A percentile compares a stretch with the other conserved stretches of the same genome.
Evolutionary conservation across 2,329 filamentous ascomycete species (phyloP).

Genomic region (Aspergillus sp.): DNA sequence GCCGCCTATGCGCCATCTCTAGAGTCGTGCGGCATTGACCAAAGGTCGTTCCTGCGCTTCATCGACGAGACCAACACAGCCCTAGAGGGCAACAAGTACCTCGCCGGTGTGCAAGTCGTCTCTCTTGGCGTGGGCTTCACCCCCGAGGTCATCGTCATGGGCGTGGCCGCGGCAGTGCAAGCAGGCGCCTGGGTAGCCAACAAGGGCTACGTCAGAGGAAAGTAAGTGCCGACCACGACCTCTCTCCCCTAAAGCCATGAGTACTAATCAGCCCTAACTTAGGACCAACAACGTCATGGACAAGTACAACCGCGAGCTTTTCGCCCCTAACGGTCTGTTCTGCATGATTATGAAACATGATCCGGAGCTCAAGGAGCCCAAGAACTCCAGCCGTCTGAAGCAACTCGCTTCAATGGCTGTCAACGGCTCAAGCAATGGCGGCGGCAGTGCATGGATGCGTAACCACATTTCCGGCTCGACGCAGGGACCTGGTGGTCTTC

Average conservation of each 20-base stretch:
- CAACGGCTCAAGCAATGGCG: too few relatives aligned
- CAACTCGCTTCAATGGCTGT: too few relatives aligned
- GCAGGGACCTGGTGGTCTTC: neutral
- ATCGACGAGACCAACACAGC: constrained; percentile 34
- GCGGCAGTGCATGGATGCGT: neutral
- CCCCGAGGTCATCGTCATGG: constrained; percentile 42
- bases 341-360: constrained; percentile 55
- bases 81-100: constrained; percentile 36
- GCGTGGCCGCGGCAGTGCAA: constrained; percentile 46
- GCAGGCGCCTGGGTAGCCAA: constrained; percentile 42
- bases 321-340: constrained; percentile 55
- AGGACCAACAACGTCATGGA: constrained; percentile 54
- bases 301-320: constrained; percentile 56
- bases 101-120: constrained; percentile 42
- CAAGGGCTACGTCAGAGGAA: constrained; percentile 23
- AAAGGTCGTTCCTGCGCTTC: constrained; percentile 27
- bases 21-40: neutral
- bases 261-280: neutral
- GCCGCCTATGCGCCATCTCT: constrained; percentile 2
- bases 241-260: neutral
- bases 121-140: constrained; percentile 39
- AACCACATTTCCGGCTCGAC: neutral
- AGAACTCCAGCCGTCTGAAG: too few relatives aligned
- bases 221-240: neutral
- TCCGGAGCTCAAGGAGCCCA: constrained; percentile 23